These are phyloP conservation scores for Aurantiochytrium sp. DNA, from an alignment of 108 stramenopile genomes.

Conservation along the genomic window DNA sequence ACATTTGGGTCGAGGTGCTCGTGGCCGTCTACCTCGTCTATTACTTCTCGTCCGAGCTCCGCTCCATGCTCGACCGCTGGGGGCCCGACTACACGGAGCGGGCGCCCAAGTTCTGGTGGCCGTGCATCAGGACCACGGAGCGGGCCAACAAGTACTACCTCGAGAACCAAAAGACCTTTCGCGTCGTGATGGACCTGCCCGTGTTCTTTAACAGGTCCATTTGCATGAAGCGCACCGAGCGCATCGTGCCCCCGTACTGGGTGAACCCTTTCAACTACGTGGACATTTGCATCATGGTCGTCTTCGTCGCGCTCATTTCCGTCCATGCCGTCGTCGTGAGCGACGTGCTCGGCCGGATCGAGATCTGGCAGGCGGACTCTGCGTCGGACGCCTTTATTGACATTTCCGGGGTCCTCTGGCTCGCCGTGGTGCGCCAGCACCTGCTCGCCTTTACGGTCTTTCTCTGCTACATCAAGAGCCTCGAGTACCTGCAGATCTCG, in stretches of 20 bases:
- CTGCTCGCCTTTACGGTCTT: neutral
- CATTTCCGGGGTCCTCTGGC: neutral
- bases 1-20: neutral
- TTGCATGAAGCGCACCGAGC: neutral
- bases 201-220: neutral
- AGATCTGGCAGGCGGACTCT: neutral
- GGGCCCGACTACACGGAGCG: neutral
- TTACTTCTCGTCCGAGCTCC: neutral
- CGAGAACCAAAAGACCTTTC: neutral
- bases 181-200: neutral
- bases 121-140: neutral
- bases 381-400: neutral
- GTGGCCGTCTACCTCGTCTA: neutral
- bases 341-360: neutral
- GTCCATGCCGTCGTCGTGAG: neutral
- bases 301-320: neutral
- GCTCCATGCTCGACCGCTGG: neutral
- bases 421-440: neutral
- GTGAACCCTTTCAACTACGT: neutral
- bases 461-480: slow-evolving; percentile 25
- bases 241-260: neutral
- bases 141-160: neutral
- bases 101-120: slow-evolving; percentile 25
- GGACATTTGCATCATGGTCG: neutral
- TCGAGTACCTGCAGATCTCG: neutral